phyloP scores from a whole-genome alignment of 768 basidiomycete genomes.

The Hygrophorus russula region DNA sequence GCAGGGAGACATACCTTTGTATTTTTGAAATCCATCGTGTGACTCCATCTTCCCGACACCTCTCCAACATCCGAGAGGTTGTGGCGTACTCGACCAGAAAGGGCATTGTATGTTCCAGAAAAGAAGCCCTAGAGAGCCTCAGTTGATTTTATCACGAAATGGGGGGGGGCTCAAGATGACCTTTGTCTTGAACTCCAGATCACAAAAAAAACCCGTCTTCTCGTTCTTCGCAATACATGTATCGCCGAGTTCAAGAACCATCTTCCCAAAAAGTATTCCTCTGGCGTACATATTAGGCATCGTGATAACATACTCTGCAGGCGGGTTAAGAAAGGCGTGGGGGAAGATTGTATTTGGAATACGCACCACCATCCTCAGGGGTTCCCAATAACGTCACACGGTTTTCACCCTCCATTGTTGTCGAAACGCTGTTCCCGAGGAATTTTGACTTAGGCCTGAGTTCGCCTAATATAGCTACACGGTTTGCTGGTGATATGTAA shows the following conservation, averaged over 20 bases:
- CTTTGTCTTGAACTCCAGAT: conserved; percentile 97
- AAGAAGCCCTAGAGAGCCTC: conserved; percentile 71
- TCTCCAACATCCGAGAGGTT: conserved; percentile 66
- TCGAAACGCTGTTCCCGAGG: conserved; percentile 93
- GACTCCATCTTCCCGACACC: conserved; percentile 84
- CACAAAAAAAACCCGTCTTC: conserved; percentile 59
- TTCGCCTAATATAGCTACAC: conserved; percentile 81
- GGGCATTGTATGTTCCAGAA: conserved; percentile 90
- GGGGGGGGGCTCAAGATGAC: conserved; percentile 23
- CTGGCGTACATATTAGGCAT: conserved; percentile 99
- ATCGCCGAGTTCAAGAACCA: conserved; percentile 95
- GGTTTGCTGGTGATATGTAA: conserved; percentile 88
- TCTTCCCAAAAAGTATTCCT: conserved; percentile 82
- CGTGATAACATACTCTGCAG: conserved; percentile 69
- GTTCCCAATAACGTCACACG: conserved; percentile 72
- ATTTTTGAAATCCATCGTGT: conserved; percentile 76
- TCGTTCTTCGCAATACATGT: conserved; percentile 78
- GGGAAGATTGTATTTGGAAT: conserved; percentile 1
- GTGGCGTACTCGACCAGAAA: conserved; percentile 69
- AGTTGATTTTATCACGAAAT: not conserved
- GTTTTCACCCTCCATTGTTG: conserved; percentile 94
- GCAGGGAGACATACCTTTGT: conserved; percentile 36
- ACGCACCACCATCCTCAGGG: conserved; percentile 79
- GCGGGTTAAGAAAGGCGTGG: not conserved
- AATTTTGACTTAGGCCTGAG: conserved; percentile 93